phyloP scores from a whole-genome alignment of 2,329 filamentous ascomycete species.

The Aspergillus aculeatinus region DNA sequence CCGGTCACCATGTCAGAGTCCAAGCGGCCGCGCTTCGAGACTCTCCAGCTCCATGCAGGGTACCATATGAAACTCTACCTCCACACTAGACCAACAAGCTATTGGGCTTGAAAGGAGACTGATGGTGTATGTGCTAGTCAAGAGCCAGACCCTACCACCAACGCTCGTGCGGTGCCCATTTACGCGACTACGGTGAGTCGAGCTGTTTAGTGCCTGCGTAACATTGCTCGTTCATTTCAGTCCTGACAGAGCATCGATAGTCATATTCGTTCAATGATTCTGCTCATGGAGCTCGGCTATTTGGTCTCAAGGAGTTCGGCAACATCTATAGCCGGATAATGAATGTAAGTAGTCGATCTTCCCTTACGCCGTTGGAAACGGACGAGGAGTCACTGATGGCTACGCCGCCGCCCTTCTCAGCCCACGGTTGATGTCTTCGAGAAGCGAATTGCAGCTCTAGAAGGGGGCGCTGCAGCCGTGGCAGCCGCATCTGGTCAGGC shows the following conservation, averaged over 20 bases:
- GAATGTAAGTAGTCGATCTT: conserved; percentile 62
- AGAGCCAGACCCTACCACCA: conserved; percentile 74
- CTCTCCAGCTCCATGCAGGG: conserved; percentile 82
- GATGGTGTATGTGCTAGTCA: conserved; percentile 56
- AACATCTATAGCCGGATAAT: conserved; percentile 98
- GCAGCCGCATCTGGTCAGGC: conserved; percentile 83
- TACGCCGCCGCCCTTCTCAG: conserved; percentile 43
- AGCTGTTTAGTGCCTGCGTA: not conserved
- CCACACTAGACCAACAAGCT: not conserved
- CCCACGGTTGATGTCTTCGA: conserved; percentile 95
- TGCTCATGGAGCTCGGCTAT: conserved; percentile 89
- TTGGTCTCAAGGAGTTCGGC: conserved; percentile 93
- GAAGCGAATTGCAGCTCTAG: conserved; percentile 91
- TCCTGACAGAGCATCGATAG: conserved; percentile 41
- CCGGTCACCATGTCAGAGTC: conserved; percentile 34
- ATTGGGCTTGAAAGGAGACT: not conserved
- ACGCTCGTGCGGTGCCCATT: conserved; percentile 89
- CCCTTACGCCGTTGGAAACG: not conserved
- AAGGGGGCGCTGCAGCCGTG: conserved; percentile 84
- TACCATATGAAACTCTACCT: conserved; percentile 42
- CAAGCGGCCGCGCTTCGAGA: conserved; percentile 66
- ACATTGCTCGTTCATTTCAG: not conserved
- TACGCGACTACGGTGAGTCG: conserved; percentile 76
- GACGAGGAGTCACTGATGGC: not conserved
- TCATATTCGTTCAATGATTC: conserved; percentile 95